These are phyloP conservation scores for Penstemon davidsonii DNA, from an alignment of 257 asterid species.

Conservation along the genomic window DNA sequence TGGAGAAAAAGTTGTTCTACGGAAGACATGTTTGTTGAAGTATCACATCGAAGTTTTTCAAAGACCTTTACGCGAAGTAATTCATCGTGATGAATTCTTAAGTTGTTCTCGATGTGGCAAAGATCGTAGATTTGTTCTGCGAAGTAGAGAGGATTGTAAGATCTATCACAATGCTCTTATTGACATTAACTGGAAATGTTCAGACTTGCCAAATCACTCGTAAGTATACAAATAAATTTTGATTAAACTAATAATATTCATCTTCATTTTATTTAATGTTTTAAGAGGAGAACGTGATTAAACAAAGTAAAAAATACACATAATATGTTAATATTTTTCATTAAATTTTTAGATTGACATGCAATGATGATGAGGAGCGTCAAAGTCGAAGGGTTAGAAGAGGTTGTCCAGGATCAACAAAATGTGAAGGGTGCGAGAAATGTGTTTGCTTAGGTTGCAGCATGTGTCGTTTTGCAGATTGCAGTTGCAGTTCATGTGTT, in stretches of 20 bases:
- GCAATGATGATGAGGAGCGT: slow-evolving; percentile 31
- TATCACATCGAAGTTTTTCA: slow-evolving; percentile 33
- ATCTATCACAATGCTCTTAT: slow-evolving; percentile 39
- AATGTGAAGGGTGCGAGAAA: slow-evolving; percentile 41
- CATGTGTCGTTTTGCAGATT: slow-evolving; percentile 42
- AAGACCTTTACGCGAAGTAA: slow-evolving; percentile 31
- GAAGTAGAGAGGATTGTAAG: slow-evolving; percentile 31
- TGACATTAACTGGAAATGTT: slow-evolving; percentile 37
- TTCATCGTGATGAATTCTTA: slow-evolving; percentile 51
- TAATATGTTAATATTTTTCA: neutral
- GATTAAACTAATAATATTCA: neutral
- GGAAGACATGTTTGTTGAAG: slow-evolving; percentile 38
- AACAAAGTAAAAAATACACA: too few relatives aligned
- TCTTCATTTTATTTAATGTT: neutral
- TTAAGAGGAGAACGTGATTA: too few relatives aligned
- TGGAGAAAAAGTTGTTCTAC: slow-evolving; percentile 26
- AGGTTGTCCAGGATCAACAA: slow-evolving; percentile 35
- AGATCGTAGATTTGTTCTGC: slow-evolving; percentile 36
- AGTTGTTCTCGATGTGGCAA: slow-evolving; percentile 38
- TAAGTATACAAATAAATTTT: slow-evolving; percentile 22
- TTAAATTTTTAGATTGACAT: neutral
- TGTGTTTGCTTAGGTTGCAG: slow-evolving; percentile 49
- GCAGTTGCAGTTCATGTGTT: slow-evolving; percentile 36
- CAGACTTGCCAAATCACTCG: slow-evolving; percentile 37
- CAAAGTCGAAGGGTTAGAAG: slow-evolving; percentile 30